These are phyloP conservation scores for Selenicereus undatus DNA, from an alignment of 148 eudicot genomes.

Conservation along the genomic window DNA sequence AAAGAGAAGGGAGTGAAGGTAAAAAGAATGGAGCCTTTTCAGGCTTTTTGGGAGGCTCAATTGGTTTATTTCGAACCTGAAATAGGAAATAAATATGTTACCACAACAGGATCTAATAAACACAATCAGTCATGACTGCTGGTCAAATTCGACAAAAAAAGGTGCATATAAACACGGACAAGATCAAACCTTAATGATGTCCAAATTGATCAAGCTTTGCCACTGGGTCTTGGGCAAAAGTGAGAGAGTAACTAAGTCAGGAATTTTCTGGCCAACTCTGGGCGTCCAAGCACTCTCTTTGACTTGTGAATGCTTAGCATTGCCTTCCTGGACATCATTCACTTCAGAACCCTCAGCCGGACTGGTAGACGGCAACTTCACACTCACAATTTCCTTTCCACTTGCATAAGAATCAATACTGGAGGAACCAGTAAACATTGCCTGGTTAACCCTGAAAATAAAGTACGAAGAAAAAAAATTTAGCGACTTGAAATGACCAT, in stretches of 20 bases:
- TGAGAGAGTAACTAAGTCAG: conserved; percentile 90
- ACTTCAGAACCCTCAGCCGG: conserved; percentile 44
- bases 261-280: conserved; percentile 54
- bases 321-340: conserved; percentile 32
- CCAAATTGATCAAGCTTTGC: conserved; percentile 96
- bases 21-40: conserved; percentile 94
- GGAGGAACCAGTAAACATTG: conserved; percentile 77
- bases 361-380: conserved; percentile 73
- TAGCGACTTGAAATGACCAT: conserved; percentile 2
- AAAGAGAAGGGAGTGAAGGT: conserved; percentile 80
- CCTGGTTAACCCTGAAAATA: conserved; percentile 75
- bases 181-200: conserved; percentile 69
- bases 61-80: conserved; percentile 88
- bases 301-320: conserved; percentile 19
- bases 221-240: conserved; percentile 94
- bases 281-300: conserved; percentile 24
- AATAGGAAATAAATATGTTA: conserved; percentile 16
- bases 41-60: conserved; percentile 94
- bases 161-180: conserved; percentile 3
- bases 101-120: not conserved
- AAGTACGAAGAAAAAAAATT: not conserved
- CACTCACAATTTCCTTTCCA: conserved; percentile 67
- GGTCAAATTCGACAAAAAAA: not conserved
- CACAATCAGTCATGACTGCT: not conserved
- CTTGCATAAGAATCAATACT: conserved; percentile 62